phyloP scores from a whole-genome alignment of 257 asterid species.

The Mitragyna speciosa region DNA sequence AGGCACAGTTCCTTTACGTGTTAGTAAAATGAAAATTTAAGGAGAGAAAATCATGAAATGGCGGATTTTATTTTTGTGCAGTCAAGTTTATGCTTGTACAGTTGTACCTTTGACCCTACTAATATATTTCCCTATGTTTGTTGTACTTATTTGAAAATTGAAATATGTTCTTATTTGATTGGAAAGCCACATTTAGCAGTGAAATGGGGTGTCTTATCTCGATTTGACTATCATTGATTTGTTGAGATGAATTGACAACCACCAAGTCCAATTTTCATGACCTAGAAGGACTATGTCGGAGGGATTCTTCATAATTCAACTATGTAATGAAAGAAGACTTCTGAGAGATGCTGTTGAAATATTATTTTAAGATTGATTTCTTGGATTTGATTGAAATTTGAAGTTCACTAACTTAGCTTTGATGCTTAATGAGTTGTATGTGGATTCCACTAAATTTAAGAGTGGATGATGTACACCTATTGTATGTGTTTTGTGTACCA shows the following conservation, averaged over 20 bases:
- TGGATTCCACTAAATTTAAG: slow-evolving; percentile 26
- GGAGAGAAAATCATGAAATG: not conserved
- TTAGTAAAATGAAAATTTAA: not conserved
- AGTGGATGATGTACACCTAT: not conserved
- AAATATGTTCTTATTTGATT: not conserved
- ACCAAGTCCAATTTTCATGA: slow-evolving; percentile 1
- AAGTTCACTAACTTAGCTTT: not conserved
- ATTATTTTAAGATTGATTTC: too few species aligned
- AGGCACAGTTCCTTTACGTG: not conserved
- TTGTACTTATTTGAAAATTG: not conserved
- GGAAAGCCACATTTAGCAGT: too few species aligned
- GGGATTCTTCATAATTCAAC: not conserved
- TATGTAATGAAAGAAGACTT: not conserved
- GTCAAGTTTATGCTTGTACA: not conserved
- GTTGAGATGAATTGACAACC: slow-evolving; percentile 3
- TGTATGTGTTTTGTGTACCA: slow-evolving; percentile 6
- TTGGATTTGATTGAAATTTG: not conserved
- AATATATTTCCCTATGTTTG: not conserved
- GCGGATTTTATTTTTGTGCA: not conserved
- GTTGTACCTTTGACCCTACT: not conserved
- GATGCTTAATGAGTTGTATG: not conserved
- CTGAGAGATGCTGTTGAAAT: not conserved
- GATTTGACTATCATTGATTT: not conserved
- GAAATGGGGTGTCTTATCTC: not conserved
- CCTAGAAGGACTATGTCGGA: not conserved